Conservation (phyloP, 495 filamentous ascomycete genomes). For the Aspergillus panamensis region DNA sequence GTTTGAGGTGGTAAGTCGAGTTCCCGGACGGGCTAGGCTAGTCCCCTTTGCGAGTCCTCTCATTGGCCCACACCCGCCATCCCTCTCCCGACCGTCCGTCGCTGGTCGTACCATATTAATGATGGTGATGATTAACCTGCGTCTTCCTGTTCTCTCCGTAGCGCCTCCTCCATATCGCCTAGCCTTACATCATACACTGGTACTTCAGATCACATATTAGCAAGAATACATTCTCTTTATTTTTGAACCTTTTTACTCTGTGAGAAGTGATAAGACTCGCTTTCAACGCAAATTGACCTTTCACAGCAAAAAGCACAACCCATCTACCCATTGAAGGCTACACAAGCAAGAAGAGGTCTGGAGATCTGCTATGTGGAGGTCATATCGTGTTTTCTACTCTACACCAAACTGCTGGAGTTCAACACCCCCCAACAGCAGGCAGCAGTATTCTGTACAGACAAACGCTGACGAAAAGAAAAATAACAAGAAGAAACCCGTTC, state of each 20-base stretch:
- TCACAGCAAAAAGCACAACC: not conserved
- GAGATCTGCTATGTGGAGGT: constrained; percentile 18
- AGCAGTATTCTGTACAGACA: constrained; percentile 32
- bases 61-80: constrained; percentile 31
- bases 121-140: constrained; percentile 18
- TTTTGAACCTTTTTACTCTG: not conserved
- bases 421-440: constrained; percentile 16
- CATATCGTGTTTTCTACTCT: constrained; percentile 24
- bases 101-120: constrained; percentile 19
- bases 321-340: not conserved
- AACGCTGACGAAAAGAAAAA: constrained; percentile 25
- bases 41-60: constrained; percentile 34
- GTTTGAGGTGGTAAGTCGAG: constrained; percentile 48
- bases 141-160: constrained; percentile 15
- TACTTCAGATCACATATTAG: no score
- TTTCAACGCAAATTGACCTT: not conserved
- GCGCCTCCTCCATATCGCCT: not conserved
- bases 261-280: not conserved
- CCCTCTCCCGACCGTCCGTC: constrained; percentile 13
- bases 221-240: not conserved
- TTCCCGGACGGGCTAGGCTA: constrained; percentile 41
- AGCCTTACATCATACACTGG: not conserved
- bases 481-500: constrained; percentile 14
- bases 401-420: constrained; percentile 21
- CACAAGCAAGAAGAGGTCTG: not conserved